Base-by-base conservation (phyloP, 2,329 filamentous ascomycete species). In the Lecanicillium sp. region DNA sequence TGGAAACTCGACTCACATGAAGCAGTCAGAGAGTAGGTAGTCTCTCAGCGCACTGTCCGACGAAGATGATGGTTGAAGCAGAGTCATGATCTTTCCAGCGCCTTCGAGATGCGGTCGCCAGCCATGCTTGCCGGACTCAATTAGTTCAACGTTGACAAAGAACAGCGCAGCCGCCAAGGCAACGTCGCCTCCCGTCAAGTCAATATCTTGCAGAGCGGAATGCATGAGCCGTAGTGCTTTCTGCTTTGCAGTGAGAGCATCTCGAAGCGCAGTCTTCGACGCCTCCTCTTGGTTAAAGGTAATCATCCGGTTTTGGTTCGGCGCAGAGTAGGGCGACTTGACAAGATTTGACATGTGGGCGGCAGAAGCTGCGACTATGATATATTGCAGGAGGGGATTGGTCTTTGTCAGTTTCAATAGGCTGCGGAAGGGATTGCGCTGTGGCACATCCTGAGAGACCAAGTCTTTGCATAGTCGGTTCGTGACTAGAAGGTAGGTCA, bases 381-480 rank as follows among this genome's bases (percentile, higher is more conserved):
- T 64, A 45, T 70, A 61, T 34, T 63, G 62, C 22, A 72, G 50
- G 17, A 69, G 58, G 31, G 64, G 61, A 29, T 68, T 61, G 10
- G 52, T 49, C 25, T 53, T 56, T 17, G 65, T 62, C 36, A 71
- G 50, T 8, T 66, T 60, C 36, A 72, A 51, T 20, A 71, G 56
- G 35, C 48, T 55, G 44, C 66, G 66, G 48, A 71, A 72, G 6
- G 68, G 68, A 49, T 72, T 72, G 37, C 48, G 50, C 9, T 64
- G 58, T 12, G 60, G 58, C 34, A 63, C 47, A 51, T 72, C 69
- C 37, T 61, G 58, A 18, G 66, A 63, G 39, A 72, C 67, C 30
- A 78, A 60, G 47, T 76, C 72, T 49, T 60, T 65, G 56, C 72
- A 77, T 35, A 79, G 58, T 29, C 68, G 55, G n/a, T 52, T 58